A percentile compares a stretch with the other conserved stretches of the same genome.
Evolutionary conservation across 2,329 filamentous ascomycete species (phyloP).

Genomic region (Pseudogymnoascus sp.): DNA sequence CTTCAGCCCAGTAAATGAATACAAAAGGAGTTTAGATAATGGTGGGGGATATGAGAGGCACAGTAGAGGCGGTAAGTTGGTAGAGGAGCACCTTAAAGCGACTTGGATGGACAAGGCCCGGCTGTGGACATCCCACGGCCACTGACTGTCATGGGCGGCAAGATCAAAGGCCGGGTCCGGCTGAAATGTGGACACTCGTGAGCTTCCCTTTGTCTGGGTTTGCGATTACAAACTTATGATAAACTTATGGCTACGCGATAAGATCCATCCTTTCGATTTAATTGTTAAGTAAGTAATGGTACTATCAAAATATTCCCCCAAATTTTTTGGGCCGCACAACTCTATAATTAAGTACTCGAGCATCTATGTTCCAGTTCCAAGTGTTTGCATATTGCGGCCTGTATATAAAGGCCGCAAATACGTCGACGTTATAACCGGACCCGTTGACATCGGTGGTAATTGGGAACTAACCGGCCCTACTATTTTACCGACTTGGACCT

Average conservation of each 20-base stretch:
- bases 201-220: background rate
- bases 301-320: background rate
- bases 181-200: background rate
- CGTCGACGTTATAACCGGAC: background rate
- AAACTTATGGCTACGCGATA: background rate
- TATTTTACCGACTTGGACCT: slow-evolving; percentile 14
- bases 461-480: slow-evolving; percentile 14
- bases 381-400: background rate
- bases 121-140: background rate
- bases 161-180: background rate
- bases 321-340: background rate
- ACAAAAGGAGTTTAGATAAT: background rate
- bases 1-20: background rate
- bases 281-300: background rate
- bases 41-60: background rate
- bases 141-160: background rate
- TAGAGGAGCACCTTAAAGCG: background rate
- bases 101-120: background rate
- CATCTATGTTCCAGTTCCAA: background rate
- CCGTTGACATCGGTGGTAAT: background rate
- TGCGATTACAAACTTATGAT: background rate
- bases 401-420: background rate
- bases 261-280: background rate
- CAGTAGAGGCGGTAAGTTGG: background rate
- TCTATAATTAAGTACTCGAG: background rate